Percentiles rank a stretch among this genome's conserved stretches.
Evolutionary conservation across 257 asterid genomes (phyloP).

Genomic region (Henckelia pumila): DNA sequence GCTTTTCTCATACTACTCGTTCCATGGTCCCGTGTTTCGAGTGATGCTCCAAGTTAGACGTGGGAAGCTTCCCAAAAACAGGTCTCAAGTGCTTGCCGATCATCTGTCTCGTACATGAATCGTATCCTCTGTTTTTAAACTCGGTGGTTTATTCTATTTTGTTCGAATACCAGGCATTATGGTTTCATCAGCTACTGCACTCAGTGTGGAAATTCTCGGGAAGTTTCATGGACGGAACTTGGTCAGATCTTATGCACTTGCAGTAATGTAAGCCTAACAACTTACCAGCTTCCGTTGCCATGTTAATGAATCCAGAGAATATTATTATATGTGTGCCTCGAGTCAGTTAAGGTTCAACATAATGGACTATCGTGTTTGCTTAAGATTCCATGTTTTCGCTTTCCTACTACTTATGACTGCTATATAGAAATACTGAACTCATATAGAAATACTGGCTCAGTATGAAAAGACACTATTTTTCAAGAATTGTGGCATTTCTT

Average conservation of each 20-base stretch:
- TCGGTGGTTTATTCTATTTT: conserved; percentile 20
- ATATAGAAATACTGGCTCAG: too few relatives aligned
- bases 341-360: too few relatives aligned
- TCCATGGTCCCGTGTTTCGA: conserved; percentile 91
- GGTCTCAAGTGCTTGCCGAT: conserved; percentile 36
- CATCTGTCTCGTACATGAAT: conserved; percentile 2
- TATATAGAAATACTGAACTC: too few relatives aligned
- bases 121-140: conserved; percentile 1
- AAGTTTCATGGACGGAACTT: conserved; percentile 66
- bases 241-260: conserved; percentile 69
- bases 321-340: too few relatives aligned
- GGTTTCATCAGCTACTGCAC: conserved; percentile 78
- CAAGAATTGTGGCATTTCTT: too few relatives aligned
- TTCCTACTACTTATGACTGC: too few relatives aligned
- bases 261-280: conserved; percentile 40
- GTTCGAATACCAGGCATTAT: conserved; percentile 49
- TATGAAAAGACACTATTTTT: too few relatives aligned
- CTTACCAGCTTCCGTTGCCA: not conserved
- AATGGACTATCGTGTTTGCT: not conserved
- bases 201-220: conserved; percentile 66
- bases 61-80: conserved; percentile 60
- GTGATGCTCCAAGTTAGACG: conserved; percentile 77
- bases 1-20: conserved; percentile 89
- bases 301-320: not conserved
- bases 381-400: not conserved